Percentiles rank a stretch among this genome's conserved stretches.
Evolutionary conservation across 768 basidiomycete genomes (phyloP).

Genomic region (Tricholoma matsutake): DNA sequence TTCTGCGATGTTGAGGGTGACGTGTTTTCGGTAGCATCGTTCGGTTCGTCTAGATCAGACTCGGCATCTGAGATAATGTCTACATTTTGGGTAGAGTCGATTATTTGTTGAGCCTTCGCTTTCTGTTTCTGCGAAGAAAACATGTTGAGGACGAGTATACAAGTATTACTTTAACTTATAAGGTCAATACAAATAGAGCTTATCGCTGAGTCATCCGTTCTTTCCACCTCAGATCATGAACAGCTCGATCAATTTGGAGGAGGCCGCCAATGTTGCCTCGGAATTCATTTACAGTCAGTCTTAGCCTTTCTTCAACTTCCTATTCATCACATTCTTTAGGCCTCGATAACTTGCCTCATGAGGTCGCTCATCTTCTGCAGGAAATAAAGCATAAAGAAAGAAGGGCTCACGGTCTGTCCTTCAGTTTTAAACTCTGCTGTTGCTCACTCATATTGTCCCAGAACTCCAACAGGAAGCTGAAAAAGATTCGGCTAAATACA

Average conservation of each 20-base stretch:
- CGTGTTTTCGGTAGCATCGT: conserved; percentile 11
- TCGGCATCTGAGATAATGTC: conserved; percentile 24
- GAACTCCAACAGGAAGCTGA: conserved; percentile 52
- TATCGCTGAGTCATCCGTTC: conserved; percentile 1
- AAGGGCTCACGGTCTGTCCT: conserved; percentile 37
- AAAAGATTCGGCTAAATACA: conserved; percentile 46
- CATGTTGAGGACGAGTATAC: no score
- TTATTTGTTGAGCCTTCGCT: conserved; percentile 38
- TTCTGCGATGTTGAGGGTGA: conserved; percentile 50
- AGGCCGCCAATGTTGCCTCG: conserved; percentile 49
- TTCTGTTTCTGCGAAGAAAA: conserved; percentile 41
- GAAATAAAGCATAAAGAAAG: conserved; percentile 49
- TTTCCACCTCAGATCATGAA: conserved; percentile 28
- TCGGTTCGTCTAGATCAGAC: conserved; percentile 24
- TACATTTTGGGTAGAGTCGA: conserved; percentile 33
- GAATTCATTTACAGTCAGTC: conserved; percentile 55
- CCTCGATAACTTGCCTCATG: conserved; percentile 52
- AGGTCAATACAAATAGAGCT: conserved; percentile 4
- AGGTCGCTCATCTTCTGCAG: conserved; percentile 49
- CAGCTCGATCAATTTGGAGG: conserved; percentile 40
- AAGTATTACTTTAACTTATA: no score
- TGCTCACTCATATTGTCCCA: conserved; percentile 14
- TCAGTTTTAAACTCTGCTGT: neutral
- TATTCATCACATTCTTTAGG: conserved; percentile 27
- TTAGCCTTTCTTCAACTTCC: neutral